Evolutionary conservation across 495 filamentous ascomycete genomes (phyloP).

Genomic region (Hypoxylon lienhwacheense): DNA sequence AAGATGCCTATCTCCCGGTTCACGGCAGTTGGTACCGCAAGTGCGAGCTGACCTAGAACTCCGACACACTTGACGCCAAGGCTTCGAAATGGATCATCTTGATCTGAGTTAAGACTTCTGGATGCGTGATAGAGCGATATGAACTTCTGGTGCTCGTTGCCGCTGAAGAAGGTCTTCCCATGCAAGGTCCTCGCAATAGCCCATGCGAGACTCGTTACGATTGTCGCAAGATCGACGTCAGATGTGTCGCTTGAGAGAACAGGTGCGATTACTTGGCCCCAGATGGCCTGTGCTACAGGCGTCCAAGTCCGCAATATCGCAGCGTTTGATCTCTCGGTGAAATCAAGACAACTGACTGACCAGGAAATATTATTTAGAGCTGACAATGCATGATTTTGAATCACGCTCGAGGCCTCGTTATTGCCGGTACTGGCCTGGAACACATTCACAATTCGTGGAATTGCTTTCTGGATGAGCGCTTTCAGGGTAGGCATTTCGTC

Average conservation of each 20-base stretch:
- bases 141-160: conserved; percentile 58
- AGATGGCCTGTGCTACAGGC: conserved; percentile 54
- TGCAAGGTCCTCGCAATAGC: conserved; percentile 56
- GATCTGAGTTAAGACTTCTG: conserved; percentile 35
- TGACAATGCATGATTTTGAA: conserved; percentile 52
- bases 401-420: conserved; percentile 31
- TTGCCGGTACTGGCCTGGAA: conserved; percentile 26
- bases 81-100: conserved; percentile 52
- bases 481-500: conserved; percentile 51
- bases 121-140: conserved; percentile 62
- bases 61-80: conserved; percentile 64
- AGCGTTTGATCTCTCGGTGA: conserved; percentile 44
- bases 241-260: conserved; percentile 59
- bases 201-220: conserved; percentile 63
- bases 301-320: conserved; percentile 52
- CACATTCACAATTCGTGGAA: conserved; percentile 53
- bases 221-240: conserved; percentile 59
- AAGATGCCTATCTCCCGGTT: conserved; percentile 63
- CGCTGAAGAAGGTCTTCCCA: conserved; percentile 49
- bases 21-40: conserved; percentile 45
- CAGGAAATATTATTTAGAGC: conserved; percentile 65
- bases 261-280: conserved; percentile 52
- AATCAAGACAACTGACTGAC: conserved; percentile 56
- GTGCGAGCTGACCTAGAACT: conserved; percentile 59
- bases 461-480: conserved; percentile 50